Conservation (phyloP, 805 yeast species). For the Wickerhamiella spandovensis region DNA sequence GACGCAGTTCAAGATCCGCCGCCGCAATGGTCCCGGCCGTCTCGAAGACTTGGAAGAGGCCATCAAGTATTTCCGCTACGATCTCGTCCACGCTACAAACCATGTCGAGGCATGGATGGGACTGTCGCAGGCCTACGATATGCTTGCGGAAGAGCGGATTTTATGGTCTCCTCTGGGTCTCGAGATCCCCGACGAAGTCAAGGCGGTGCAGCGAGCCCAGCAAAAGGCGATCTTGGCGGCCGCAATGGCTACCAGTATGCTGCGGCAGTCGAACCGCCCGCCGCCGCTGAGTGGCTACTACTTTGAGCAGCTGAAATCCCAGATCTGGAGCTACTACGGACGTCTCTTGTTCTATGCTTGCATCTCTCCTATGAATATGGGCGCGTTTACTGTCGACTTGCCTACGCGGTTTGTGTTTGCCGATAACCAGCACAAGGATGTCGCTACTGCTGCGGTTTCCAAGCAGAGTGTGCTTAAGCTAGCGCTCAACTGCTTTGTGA, state of each 20-base stretch:
- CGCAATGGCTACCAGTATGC: conserved; percentile 50
- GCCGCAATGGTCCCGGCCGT: conserved; percentile 66
- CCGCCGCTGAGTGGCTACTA: conserved; percentile 5
- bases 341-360: conserved; percentile 35
- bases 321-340: conserved; percentile 42
- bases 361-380: conserved; percentile 27
- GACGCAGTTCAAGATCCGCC: conserved; percentile 56
- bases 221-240: conserved; percentile 60
- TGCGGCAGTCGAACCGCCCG: background rate
- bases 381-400: conserved; percentile 33
- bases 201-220: conserved; percentile 48
- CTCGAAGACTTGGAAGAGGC: conserved; percentile 71
- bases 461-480: conserved; percentile 23
- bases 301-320: conserved; percentile 28
- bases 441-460: conserved; percentile 5
- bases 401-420: conserved; percentile 17
- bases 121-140: conserved; percentile 66
- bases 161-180: conserved; percentile 2
- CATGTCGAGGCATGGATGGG: conserved; percentile 80
- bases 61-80: conserved; percentile 48
- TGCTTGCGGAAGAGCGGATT: conserved; percentile 73
- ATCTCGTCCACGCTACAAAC: conserved; percentile 49
- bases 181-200: conserved; percentile 36
- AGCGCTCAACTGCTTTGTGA: conserved; percentile 32
- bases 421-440: conserved; percentile 16